These are phyloP conservation scores for Talaromyces amestolkiae DNA, from an alignment of 2,329 filamentous ascomycete genomes.

Conservation along the genomic window DNA sequence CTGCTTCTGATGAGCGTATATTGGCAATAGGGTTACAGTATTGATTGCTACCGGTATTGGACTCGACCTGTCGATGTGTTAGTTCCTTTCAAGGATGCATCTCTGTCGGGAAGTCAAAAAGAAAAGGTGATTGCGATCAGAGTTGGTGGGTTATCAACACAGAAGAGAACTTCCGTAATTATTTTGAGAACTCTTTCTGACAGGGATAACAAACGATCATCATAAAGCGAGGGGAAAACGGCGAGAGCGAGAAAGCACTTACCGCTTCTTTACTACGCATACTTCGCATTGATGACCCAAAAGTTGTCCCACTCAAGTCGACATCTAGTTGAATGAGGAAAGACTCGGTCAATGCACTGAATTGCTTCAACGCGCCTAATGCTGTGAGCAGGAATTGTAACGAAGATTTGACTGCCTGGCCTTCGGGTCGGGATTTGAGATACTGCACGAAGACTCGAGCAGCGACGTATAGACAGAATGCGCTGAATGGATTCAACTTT, in stretches of 20 bases:
- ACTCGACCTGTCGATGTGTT: neutral
- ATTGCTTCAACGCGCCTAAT: slow-evolving; percentile 83
- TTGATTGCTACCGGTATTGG: neutral
- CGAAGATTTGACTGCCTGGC: slow-evolving; percentile 72
- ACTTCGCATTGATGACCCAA: slow-evolving; percentile 25
- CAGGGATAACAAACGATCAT: slow-evolving; percentile 87
- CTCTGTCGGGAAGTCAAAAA: neutral
- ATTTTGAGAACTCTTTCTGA: slow-evolving; percentile 64
- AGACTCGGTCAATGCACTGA: slow-evolving; percentile 88
- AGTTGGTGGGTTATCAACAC: slow-evolving; percentile 73
- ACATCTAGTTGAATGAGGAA: slow-evolving; percentile 92
- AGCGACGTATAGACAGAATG: slow-evolving; percentile 94
- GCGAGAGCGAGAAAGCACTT: slow-evolving; percentile 10
- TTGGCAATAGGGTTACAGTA: neutral
- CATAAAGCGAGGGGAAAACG: slow-evolving; percentile 55
- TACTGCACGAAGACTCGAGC: slow-evolving; percentile 94
- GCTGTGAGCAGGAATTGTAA: slow-evolving; percentile 87
- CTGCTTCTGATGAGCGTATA: neutral
- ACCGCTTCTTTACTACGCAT: slow-evolving; percentile 14
- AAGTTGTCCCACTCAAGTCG: slow-evolving; percentile 66
- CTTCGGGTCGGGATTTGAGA: slow-evolving; percentile 87
- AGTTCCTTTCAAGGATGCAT: neutral
- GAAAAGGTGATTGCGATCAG: slow-evolving; percentile 54
- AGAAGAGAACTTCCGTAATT: slow-evolving; percentile 32
- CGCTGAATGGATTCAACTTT: slow-evolving; percentile 92